Evolutionary conservation across 371 early-diverging fungal genomes (phyloP).

Genomic region (Blakeslea trispora): DNA sequence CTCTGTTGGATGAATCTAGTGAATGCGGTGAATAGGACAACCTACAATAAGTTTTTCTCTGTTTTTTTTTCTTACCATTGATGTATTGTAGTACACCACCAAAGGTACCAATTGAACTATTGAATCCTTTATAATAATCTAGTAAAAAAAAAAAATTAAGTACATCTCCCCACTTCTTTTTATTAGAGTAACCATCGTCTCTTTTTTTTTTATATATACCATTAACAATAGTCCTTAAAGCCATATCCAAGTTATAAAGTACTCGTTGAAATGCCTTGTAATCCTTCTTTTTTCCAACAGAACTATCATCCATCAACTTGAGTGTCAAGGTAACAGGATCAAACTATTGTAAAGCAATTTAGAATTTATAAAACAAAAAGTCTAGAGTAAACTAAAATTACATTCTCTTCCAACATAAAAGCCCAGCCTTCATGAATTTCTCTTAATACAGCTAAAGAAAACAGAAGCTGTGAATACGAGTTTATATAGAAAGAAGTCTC

Average conservation of each 20-base stretch:
- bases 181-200: too few species aligned
- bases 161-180: too few species aligned
- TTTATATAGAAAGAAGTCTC: neutral
- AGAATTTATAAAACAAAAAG: too few species aligned
- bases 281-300: conserved; percentile 72
- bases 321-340: conserved; percentile 90
- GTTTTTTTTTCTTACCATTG: conserved; percentile 56
- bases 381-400: too few species aligned
- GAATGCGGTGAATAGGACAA: too few species aligned
- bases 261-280: conserved; percentile 73
- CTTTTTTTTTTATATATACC: conserved; percentile 44
- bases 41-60: too few species aligned
- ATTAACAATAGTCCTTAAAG: conserved; percentile 87
- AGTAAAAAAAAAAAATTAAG: neutral
- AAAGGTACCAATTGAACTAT: conserved; percentile 89
- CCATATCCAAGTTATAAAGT: conserved; percentile 73
- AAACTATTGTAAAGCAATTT: too few species aligned
- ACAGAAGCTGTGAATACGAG: neutral
- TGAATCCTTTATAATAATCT: conserved; percentile 94
- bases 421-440: conserved; percentile 64
- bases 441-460: conserved; percentile 36
- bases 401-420: conserved; percentile 53
- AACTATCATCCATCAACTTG: conserved; percentile 85
- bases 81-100: conserved; percentile 88
- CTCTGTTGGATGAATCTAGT: conserved; percentile 61